Base-by-base conservation (phyloP, 768 basidiomycete genomes). In the Pholiota molesta region DNA sequence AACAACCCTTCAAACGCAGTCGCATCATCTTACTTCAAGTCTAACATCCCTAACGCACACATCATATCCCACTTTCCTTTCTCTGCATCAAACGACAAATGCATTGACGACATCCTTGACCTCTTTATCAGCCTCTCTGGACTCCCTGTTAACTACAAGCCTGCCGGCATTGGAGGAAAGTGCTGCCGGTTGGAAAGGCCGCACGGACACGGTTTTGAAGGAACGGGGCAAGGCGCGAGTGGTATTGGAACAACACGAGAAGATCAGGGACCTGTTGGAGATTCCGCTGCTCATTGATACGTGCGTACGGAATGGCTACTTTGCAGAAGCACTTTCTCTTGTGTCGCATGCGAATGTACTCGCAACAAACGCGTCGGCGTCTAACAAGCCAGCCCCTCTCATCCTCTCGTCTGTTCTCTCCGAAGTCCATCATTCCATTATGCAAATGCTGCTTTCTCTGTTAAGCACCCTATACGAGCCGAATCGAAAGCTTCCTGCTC, bases 171-270 rank as follows among this genome's bases (percentile, higher is more conserved):
- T 98, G 47, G 94, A 97, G 68, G 79, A 85, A 40, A 83, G 86
- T 61, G 87, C 93, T 45, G 81, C 82, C 9, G 78, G 81, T 26
- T 97, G 96, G 82, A 82, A 87, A 54, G 81, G 84, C 26, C 83
- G 86, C 62, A 91, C 89, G n/a, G 88, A 91, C 52, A 73, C 80
- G 21, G 85, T 95, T n/a, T 84, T 94, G 55, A 78, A 81, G 52
- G 88, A 92, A 55, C 83, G 96, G 39, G 81, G 84, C 61, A 89
- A 89, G 65, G 93, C 93, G 0, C 81, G 87, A 33, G 80, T 92
- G 54, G 93, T 99, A n/a, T 85, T 95, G 62, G 96, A 98, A 68
- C 92, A 97, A 68, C 91, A 95, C 70, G 94, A 97, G 73, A 95
- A 95, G 74, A 84, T 99, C 62, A 84, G 91, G 65, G 95, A 98